Base-by-base conservation (phyloP, 1,139 yeast genomes). In the Candida neerlandica region DNA sequence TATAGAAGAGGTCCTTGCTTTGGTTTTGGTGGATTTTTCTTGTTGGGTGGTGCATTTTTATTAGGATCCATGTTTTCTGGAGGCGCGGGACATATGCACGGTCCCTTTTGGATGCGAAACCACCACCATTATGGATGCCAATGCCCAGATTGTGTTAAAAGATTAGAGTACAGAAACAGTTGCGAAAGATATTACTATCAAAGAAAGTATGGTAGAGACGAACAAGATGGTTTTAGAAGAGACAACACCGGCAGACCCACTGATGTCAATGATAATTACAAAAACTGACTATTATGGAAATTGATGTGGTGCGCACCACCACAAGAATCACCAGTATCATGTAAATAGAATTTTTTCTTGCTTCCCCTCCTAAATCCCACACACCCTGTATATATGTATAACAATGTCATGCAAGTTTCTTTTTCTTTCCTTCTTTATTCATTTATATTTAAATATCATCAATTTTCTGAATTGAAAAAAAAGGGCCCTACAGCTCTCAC, bases 21-120 rank as follows among this genome's bases (percentile, higher is more conserved):
- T 33, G 50, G 52, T 11, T 46, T 50, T 27, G 52, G 52, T 21
- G 44, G 48, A 4, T 27, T 47, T 5, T 46, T 50, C 14, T 32
- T 50, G 10, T 21, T 46, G 15, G 29, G 45, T 16, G 52, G 48
- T 11, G 50, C 50, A 5, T 50, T 50, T 18, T 29, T 43, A 21
- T 38, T 46, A 16, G 52, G 52, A 29, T 14, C 42, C 6, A 47
- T 43, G 19, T 12, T 35, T 12, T 23, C 48, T 9, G 41, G 42
- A 19, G 33, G 34, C 10, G 18, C 14, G 7, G 39, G 43, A n/a
- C 43, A 35, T 33, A 12, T 16, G 21, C 18, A 39, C 18, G 44
- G 38, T 11, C 42, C 44, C 9, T 21, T 19, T 27, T 30, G 44
- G 45, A 2, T 15, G 14, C 16, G 44, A 19, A 41, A 19, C 27